Percentiles rank a stretch among this genome's conserved stretches.
Conservation (phyloP, 768 basidiomycete species). For the Austroboletus eburneus region DNA sequence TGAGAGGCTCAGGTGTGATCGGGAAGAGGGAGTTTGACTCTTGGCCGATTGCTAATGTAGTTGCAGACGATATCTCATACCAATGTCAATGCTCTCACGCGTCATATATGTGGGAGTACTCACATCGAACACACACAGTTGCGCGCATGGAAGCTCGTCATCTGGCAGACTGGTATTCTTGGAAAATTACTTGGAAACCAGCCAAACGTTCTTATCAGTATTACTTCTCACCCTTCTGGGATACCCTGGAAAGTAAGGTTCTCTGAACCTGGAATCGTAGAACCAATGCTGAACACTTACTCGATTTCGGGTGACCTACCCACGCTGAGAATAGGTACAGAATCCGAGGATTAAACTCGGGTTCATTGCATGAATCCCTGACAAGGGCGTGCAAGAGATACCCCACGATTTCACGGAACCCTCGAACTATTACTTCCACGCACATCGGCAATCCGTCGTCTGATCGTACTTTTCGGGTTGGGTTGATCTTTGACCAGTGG, state of each 20-base stretch:
- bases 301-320: conserved; percentile 6
- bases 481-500: too few relatives aligned
- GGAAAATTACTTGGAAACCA: conserved; percentile 1
- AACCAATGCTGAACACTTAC: neutral
- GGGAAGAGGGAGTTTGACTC: neutral
- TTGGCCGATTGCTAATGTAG: neutral
- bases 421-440: neutral
- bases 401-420: too few relatives aligned
- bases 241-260: neutral
- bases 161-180: neutral
- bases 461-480: too few relatives aligned
- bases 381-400: neutral
- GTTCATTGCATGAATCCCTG: conserved; percentile 7
- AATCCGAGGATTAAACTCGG: conserved; percentile 15
- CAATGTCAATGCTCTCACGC: conserved; percentile 4
- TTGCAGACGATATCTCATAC: neutral
- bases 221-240: conserved; percentile 6
- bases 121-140: neutral
- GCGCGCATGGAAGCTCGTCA: conserved; percentile 3
- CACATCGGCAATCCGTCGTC: too few relatives aligned
- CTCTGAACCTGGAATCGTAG: conserved; percentile 3
- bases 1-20: neutral
- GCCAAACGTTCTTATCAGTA: neutral
- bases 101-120: conserved; percentile 5
- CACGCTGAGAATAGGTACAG: conserved; percentile 6